phyloP scores from a whole-genome alignment of 2,329 filamentous ascomycete genomes.

The Monilinia polystroma region DNA sequence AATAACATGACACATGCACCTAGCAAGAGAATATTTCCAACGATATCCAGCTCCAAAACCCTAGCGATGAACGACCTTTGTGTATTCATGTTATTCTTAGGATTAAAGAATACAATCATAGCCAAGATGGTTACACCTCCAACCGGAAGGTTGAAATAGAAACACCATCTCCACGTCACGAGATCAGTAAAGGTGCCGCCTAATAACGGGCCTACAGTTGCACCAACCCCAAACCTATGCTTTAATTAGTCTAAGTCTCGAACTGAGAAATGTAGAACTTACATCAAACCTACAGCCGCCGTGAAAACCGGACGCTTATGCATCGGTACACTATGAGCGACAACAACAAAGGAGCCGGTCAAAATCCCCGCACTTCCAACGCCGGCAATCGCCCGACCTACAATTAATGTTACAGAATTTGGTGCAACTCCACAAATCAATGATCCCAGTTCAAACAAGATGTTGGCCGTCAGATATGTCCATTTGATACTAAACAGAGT shows the following conservation, averaged over 20 bases:
- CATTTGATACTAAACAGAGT: conserved; percentile 17
- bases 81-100: background rate
- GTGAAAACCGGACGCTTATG: conserved; percentile 57
- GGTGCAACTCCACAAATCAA: conserved; percentile 57
- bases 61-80: conserved; percentile 16
- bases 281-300: conserved; percentile 58
- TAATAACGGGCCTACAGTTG: conserved; percentile 53
- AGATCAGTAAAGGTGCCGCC: conserved; percentile 7
- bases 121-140: conserved; percentile 36
- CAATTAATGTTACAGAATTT: conserved; percentile 61
- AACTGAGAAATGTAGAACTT: background rate
- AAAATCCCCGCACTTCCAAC: conserved; percentile 54
- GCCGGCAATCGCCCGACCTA: conserved; percentile 61
- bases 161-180: conserved; percentile 34
- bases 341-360: conserved; percentile 46
- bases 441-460: conserved; percentile 37
- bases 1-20: conserved; percentile 42
- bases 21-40: conserved; percentile 48
- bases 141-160: conserved; percentile 57
- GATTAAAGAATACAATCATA: conserved; percentile 11
- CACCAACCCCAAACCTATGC: conserved; percentile 55
- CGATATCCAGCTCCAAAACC: conserved; percentile 45
- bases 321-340: conserved; percentile 62
- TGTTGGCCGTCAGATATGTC: conserved; percentile 15
- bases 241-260: background rate